Evolutionary conservation across 495 filamentous ascomycete genomes (phyloP), one percentile per base, ranked within the genome.

Genomic region (Aspergillus indologenus): DNA sequence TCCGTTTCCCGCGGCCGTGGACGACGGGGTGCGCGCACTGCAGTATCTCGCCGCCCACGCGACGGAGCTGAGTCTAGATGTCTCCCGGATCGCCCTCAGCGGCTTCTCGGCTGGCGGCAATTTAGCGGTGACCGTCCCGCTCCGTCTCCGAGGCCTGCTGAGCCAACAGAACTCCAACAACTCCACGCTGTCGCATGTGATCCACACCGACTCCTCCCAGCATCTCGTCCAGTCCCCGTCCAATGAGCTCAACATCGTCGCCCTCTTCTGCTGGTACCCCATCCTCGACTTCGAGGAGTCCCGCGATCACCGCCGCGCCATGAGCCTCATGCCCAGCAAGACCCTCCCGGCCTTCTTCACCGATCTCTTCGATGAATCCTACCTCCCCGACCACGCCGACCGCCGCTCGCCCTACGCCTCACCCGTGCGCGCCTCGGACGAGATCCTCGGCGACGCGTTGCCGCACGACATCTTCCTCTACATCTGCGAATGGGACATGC

Each of bases 21-120:
- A 93, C 48, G 91, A 96, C 62, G 84, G 87, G 2, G 85, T 85
- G 7, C 87, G 88, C 45, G 86, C 87, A 0, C 58, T 91, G 1
- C 72, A 90, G 7, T 88, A 87, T 64, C 71, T 92, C 0, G 81
- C 85, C 20, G 68, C 72, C 0, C 76, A 88, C 63, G 83, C 86
- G 0, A 68, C 70, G 0, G 82, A 87, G 19, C 63, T 83, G 19
- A 71, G 72, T 0, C 64, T 92, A 47, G 83, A 90, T 70, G 57
- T 81, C 29, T 75, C 79, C 46, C 72, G 85, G 52, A 83, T 96
- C 17, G 89, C 85, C 3, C 74, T 92, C 11, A 90, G 83, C 5
- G 92, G 92, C 17, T 98, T 98, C 73, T 91, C 87, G 0, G 90
- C 90, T 1, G 93, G 93, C 2, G 93, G 85, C 14, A 98, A 96